Evolutionary conservation across 2,329 filamentous ascomycete species (phyloP).

Genomic region (Neofusicoccum laricinum): DNA sequence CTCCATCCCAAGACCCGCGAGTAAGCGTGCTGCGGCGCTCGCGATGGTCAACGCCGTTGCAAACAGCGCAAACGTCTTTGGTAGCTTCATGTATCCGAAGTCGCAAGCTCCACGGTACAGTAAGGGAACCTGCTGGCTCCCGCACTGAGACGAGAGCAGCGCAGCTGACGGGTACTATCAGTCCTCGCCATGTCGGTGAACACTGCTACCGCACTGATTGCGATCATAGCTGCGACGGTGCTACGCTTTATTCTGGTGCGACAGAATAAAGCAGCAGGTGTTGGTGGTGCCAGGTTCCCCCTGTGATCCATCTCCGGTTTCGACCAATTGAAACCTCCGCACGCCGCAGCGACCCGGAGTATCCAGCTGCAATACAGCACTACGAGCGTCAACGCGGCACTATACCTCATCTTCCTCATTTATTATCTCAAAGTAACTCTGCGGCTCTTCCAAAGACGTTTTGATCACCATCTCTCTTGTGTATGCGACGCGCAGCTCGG

Average conservation of each 20-base stretch:
- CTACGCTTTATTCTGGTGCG: neutral
- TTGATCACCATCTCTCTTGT: too few species aligned
- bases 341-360: too few species aligned
- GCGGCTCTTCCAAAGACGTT: too few species aligned
- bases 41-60: constrained; percentile 17
- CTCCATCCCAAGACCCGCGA: constrained; percentile 3
- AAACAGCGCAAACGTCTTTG: constrained; percentile 1
- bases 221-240: neutral
- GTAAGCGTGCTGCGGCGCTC: constrained; percentile 16
- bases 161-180: neutral
- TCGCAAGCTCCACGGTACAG: neutral
- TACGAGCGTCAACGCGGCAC: too few species aligned
- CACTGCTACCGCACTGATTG: neutral
- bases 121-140: neutral
- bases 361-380: too few species aligned
- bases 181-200: neutral
- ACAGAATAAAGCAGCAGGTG: neutral
- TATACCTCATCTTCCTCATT: too few species aligned
- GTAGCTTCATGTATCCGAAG: neutral
- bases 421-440: too few species aligned
- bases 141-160: neutral
- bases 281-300: neutral
- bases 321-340: too few species aligned
- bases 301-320: neutral
- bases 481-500: too few species aligned